Base-by-base conservation (phyloP, 352 stramenopile species). In the Globisporangium camurandrum region DNA sequence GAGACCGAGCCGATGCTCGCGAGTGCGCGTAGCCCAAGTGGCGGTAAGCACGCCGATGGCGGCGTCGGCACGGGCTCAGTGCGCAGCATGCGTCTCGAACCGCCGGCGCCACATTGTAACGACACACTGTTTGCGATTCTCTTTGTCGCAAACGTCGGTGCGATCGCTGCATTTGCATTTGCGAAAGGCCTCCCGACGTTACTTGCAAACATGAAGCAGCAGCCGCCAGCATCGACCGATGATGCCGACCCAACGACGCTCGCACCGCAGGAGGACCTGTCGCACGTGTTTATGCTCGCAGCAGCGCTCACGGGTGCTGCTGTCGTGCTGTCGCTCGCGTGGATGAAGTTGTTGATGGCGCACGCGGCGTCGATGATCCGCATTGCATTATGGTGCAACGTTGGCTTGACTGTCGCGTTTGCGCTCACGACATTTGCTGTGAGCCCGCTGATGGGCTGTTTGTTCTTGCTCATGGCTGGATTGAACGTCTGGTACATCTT, bases 401-500 rank as follows among this genome's bases (percentile, higher is more conserved):
- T 91, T 26, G 71, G 51, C 9, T 57, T 91, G 46, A 66, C 86
- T 28, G 56, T 91, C 36, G 66, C 59, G 22, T 87, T 87, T 45
- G 82, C 79, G 7, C 38, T 86, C 34, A 49, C 66, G 17, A 82
- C 73, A 23, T 81, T 93, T 44, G 66, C 67, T 10, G 77, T 83
- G 20, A 86, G 79, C 37, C 62, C 67, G 0, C 72, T 87, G 57
- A 72, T 79, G 23, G 66, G 68, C 19, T 61, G 85, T 3, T 31
- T 87, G 19, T 82, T 87, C 43, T 54, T 91, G 4, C 10, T 65
- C 3, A 46, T 84, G 54, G 82, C 76, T 2, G 74, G 64, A 2
- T 65, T 93, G 43, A 93, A 93, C 59, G 78, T 93, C 24, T 93
- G 82, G 58, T 93, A 86, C 56, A 90, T 93, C 47, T 88, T 71